Percentiles rank a stretch among this genome's conserved stretches.
Conservation (phyloP, 495 filamentous ascomycete species). For the Achaetomiella virescens region DNA sequence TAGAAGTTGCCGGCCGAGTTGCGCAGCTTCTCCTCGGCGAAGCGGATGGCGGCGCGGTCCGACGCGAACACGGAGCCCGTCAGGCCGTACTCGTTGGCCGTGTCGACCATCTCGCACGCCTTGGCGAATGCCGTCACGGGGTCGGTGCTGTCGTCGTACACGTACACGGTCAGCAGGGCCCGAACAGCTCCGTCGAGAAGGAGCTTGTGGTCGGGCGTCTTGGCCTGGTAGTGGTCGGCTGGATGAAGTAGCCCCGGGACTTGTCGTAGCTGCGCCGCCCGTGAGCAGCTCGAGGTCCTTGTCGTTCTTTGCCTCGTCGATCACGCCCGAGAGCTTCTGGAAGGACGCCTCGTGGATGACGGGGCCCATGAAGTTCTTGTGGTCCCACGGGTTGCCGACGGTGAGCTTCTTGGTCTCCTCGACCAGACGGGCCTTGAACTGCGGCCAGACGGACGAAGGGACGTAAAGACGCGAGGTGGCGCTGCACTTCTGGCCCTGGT, state of each 20-base stretch:
- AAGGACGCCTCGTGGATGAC: slow-evolving; percentile 71
- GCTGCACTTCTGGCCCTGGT: slow-evolving; percentile 85
- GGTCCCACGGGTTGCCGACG: slow-evolving; percentile 62
- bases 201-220: slow-evolving; percentile 56
- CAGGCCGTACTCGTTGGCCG: slow-evolving; percentile 67
- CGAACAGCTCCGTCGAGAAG: slow-evolving; percentile 72
- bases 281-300: slow-evolving; percentile 54
- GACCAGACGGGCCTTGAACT: slow-evolving; percentile 57
- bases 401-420: slow-evolving; percentile 60
- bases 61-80: slow-evolving; percentile 74
- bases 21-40: slow-evolving; percentile 66
- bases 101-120: slow-evolving; percentile 53
- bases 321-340: slow-evolving; percentile 59
- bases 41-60: slow-evolving; percentile 59
- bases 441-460: slow-evolving; percentile 60
- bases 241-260: slow-evolving; percentile 61
- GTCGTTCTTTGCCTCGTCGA: slow-evolving; percentile 64
- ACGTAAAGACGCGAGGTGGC: slow-evolving; percentile 75
- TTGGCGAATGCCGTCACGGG: slow-evolving; percentile 49
- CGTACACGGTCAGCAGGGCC: slow-evolving; percentile 63
- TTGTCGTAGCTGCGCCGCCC: slow-evolving; percentile 67
- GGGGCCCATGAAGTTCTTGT: slow-evolving; percentile 66
- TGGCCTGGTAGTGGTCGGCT: slow-evolving; percentile 62
- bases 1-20: slow-evolving; percentile 86
- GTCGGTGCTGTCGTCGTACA: slow-evolving; percentile 61